Evolutionary conservation across 768 basidiomycete species (phyloP), one percentile per base, ranked within the genome.

Genomic region (Vararia minispora): DNA sequence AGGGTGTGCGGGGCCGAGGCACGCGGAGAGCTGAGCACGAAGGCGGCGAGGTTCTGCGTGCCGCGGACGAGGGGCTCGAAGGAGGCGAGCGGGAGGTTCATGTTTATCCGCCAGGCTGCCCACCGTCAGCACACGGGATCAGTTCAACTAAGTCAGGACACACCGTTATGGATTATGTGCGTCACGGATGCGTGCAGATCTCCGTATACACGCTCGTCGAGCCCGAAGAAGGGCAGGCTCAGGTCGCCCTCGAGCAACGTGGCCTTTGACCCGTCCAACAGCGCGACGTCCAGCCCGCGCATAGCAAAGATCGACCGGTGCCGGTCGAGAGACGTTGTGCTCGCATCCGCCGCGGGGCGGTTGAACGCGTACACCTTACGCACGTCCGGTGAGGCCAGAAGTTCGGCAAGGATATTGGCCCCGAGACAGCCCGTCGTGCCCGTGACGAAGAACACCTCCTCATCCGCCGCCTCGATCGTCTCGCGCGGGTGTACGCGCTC

Each of bases 361-460:
- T 54, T 54, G 31, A 55, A 44, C 8, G 53, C 53, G 30, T 49
- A 55, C 2, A 55, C 33, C 8, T 44, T 45, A 14, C 31, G 24
- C 11, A 55, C 49, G 2, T 32, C 20, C 1, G 40, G 27, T 5
- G 42, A 30, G 8, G 33, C 17, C 11, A 48, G 28, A 14, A 54
- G 44, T 10, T 43, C 43, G 2, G 47, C 45, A 2, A 54, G 41
- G 29, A 54, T 44, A 22, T 52, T 45, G 5, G 50, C 42, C 5
- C 53, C 53, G 13, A 54, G 44, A 14, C 43, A 42, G 22, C 53
- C 53, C 1, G 53, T 53, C 11, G 50, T 43, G 13, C 53, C 53
- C 1, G 50, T 54, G 28, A 54, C 33, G 13, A 54, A 34, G 20
- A 52, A 44, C 8, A 45, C 43, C 11, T 47, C 35, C 5, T 32